These are phyloP conservation scores for Thalassiosira delicatula DNA, from an alignment of 352 stramenopile genomes.

Conservation along the genomic window DNA sequence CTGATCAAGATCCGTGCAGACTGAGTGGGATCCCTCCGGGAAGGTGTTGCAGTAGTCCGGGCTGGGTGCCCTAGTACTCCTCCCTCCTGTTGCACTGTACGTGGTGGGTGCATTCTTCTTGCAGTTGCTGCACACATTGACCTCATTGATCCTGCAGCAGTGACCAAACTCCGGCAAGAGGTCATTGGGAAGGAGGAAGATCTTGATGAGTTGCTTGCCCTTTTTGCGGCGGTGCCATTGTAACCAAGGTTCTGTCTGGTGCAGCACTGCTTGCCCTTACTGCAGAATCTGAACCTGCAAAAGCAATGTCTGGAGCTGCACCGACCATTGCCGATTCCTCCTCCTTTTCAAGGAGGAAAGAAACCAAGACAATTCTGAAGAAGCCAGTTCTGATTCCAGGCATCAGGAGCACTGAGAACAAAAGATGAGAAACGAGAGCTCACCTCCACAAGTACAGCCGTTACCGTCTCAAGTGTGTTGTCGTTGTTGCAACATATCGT, in stretches of 20 bases:
- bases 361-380: not conserved
- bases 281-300: constrained; percentile 54
- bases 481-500: constrained; percentile 28
- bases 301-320: constrained; percentile 50
- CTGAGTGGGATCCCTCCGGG: constrained; percentile 52
- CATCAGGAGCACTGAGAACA: not conserved
- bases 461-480: not conserved
- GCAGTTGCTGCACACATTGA: constrained; percentile 61
- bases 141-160: constrained; percentile 55
- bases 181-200: constrained; percentile 31
- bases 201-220: constrained; percentile 10
- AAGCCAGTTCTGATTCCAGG: not conserved
- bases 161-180: constrained; percentile 52
- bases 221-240: not conserved
- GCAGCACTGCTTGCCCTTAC: constrained; percentile 45
- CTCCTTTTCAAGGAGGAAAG: constrained; percentile 20
- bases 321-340: constrained; percentile 51
- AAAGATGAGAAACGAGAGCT: constrained; percentile 3
- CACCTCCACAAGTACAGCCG: constrained; percentile 38
- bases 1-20: constrained; percentile 52
- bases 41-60: constrained; percentile 69
- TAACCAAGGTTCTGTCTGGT: constrained; percentile 24
- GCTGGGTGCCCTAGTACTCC: constrained; percentile 59
- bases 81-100: constrained; percentile 52
- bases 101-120: constrained; percentile 57